Percentiles rank a stretch among this genome's conserved stretches.
phyloP scores from a whole-genome alignment of 148 eudicot species.

The Drosera capensis region DNA sequence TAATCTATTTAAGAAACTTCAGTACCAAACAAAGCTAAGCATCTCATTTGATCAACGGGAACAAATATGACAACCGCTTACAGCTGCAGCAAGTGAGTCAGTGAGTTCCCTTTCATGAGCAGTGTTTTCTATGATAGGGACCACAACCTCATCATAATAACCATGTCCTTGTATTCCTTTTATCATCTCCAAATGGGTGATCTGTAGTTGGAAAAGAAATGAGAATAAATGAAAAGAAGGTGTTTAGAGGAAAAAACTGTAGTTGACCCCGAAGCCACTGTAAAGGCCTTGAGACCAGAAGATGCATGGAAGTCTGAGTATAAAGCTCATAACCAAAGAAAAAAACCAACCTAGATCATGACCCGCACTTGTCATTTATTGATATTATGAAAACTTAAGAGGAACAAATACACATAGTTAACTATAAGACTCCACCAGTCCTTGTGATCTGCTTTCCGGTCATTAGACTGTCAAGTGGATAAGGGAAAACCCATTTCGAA shows the following conservation, averaged over 20 bases:
- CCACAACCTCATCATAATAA: conserved; percentile 89
- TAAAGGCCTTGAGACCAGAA: too few species aligned
- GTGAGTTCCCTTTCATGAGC: conserved; percentile 93
- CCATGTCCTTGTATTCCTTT: conserved; percentile 99
- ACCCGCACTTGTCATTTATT: too few species aligned
- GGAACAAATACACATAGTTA: too few species aligned
- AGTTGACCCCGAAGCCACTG: neutral
- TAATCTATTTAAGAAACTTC: too few species aligned
- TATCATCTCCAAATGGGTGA: conserved; percentile 98
- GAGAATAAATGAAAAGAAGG: neutral
- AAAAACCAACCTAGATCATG: too few species aligned
- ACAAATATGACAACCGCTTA: conserved; percentile 16
- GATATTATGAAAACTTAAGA: too few species aligned
- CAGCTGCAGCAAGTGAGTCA: conserved; percentile 86
- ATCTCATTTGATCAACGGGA: neutral
- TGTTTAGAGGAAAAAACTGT: neutral
- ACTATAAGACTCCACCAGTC: too few species aligned
- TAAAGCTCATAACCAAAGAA: too few species aligned
- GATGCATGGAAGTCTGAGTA: too few species aligned
- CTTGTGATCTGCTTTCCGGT: too few species aligned
- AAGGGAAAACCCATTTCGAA: too few species aligned
- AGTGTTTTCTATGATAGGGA: conserved; percentile 91
- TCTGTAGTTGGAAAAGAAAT: conserved; percentile 24
- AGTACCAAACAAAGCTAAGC: neutral
- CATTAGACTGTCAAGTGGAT: too few species aligned